Conservation (phyloP, 1,284 basidiomycete species). For the Puccinia polysora region DNA sequence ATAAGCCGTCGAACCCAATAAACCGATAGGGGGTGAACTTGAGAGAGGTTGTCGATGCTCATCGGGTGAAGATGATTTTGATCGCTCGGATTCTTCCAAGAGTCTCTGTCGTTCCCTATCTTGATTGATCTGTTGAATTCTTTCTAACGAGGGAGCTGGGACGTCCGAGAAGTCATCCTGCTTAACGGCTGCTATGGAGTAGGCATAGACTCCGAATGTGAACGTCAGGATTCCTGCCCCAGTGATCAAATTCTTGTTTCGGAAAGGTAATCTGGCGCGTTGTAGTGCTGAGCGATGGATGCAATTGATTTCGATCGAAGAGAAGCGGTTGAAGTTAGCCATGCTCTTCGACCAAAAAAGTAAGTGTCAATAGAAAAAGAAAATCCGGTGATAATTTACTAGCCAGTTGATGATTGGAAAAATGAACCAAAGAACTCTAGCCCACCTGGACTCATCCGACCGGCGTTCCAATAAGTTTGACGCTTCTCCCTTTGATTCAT, state of each 20-base stretch:
- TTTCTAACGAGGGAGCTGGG: conserved; percentile 27
- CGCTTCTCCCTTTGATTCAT: conserved; percentile 26
- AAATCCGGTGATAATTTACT: too few species aligned
- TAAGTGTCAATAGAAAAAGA: too few species aligned
- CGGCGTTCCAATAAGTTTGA: conserved; percentile 23
- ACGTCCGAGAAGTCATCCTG: conserved; percentile 39
- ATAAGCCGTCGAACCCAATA: conserved; percentile 3
- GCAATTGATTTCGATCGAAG: not conserved
- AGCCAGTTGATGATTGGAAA: too few species aligned
- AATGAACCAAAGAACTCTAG: not conserved
- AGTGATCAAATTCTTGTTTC: conserved; percentile 22
- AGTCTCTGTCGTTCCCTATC: not conserved
- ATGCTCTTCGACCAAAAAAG: not conserved
- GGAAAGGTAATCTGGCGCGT: conserved; percentile 21
- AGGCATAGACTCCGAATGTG: conserved; percentile 29
- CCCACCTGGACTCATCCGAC: conserved; percentile 32
- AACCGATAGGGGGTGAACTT: conserved; percentile 7
- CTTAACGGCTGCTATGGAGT: conserved; percentile 35
- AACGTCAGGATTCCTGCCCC: conserved; percentile 30
- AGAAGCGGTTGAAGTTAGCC: not conserved
- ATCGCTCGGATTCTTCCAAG: not conserved
- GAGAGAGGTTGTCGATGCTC: not conserved
- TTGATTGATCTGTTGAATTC: conserved; percentile 14
- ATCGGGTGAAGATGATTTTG: not conserved
- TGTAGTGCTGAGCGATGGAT: conserved; percentile 3